These are phyloP conservation scores for Thelephora aurantiotincta DNA, from an alignment of 768 basidiomycete genomes.

Conservation along the genomic window DNA sequence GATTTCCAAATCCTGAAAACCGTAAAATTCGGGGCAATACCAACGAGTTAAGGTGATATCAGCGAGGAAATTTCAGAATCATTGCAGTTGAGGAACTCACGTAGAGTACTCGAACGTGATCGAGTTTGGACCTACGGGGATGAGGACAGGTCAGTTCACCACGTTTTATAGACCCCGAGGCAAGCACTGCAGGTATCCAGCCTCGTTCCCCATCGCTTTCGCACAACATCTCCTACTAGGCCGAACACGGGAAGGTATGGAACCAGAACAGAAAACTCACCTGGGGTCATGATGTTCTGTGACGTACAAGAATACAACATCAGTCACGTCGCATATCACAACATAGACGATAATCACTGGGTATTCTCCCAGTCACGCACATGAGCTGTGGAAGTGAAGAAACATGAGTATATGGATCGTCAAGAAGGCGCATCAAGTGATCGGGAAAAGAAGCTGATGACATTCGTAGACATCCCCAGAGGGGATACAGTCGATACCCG, in stretches of 20 bases:
- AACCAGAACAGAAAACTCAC: conserved; percentile 16
- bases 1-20: conserved; percentile 56
- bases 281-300: conserved; percentile 56
- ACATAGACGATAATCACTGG: conserved; percentile 5
- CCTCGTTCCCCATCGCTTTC: too few relatives aligned
- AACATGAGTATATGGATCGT: background rate
- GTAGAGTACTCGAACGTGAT: conserved; percentile 54
- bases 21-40: background rate
- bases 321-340: conserved; percentile 3
- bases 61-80: conserved; percentile 5
- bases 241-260: background rate
- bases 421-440: conserved; percentile 1
- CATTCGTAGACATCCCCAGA: too few relatives aligned
- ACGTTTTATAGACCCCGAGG: conserved; percentile 1
- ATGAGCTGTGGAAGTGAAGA: conserved; percentile 31
- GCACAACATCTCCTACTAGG: too few relatives aligned
- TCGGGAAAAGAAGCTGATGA: background rate
- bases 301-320: conserved; percentile 2
- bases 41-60: too few relatives aligned
- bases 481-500: too few relatives aligned
- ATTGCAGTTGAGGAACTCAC: conserved; percentile 25
- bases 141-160: background rate
- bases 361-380: conserved; percentile 20
- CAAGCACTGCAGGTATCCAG: too few relatives aligned
- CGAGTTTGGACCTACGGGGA: conserved; percentile 42